These are phyloP conservation scores for Aspergillus fijiensis DNA, from an alignment of 2,329 filamentous ascomycete genomes.

Conservation along the genomic window DNA sequence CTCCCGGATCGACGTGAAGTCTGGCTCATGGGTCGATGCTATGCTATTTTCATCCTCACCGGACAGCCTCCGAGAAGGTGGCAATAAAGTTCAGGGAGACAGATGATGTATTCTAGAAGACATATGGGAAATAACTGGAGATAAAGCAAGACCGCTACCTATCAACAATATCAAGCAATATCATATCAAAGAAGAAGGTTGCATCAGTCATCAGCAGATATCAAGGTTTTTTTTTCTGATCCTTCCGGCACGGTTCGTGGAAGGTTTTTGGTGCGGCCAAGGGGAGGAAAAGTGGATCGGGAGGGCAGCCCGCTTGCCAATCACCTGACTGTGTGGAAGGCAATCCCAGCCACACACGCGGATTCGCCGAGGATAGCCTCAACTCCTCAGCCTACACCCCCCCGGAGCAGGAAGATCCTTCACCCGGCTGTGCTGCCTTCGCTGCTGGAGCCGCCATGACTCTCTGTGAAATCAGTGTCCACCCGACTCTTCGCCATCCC, in stretches of 20 bases:
- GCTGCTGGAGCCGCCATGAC: not conserved
- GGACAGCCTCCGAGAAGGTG: not conserved
- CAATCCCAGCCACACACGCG: too few species aligned
- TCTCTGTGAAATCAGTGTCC: not conserved
- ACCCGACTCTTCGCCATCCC: not conserved
- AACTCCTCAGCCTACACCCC: not conserved
- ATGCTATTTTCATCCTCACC: not conserved
- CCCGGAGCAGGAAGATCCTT: not conserved
- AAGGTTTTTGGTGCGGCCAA: not conserved
- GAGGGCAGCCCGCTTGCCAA: too few species aligned
- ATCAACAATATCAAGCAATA: too few species aligned
- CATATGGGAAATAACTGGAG: too few species aligned
- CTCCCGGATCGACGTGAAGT: slow-evolving; percentile 1
- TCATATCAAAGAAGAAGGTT: too few species aligned
- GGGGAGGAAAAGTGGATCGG: not conserved
- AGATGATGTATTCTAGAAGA: not conserved
- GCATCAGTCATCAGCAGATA: too few species aligned
- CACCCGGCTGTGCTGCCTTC: not conserved
- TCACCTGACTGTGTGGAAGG: too few species aligned
- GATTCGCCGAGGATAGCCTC: not conserved
- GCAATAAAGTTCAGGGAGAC: not conserved
- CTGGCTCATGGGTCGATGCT: not conserved
- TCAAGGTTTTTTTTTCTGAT: too few species aligned
- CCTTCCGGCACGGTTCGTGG: too few species aligned
- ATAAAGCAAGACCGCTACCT: too few species aligned